A percentile compares a stretch with the other conserved stretches of the same genome.
Evolutionary conservation across 306 rosid genomes (phyloP).

Genomic region (Senna tora): DNA sequence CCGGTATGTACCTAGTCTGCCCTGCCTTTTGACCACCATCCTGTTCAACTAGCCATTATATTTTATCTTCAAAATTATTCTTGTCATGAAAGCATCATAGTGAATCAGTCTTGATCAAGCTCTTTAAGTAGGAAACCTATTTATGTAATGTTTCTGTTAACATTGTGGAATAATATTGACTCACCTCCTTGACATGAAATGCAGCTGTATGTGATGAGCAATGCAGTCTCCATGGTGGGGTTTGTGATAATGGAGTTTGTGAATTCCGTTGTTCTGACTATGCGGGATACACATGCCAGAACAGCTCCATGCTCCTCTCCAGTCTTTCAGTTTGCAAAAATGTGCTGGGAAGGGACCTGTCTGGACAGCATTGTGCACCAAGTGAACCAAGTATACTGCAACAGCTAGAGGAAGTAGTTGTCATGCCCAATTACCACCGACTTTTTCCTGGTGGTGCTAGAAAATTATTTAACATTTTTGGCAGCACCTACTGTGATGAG

Average conservation of each 20-base stretch:
- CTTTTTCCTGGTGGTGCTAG: constrained; percentile 96
- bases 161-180: constrained; percentile 27
- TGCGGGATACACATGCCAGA: constrained; percentile 97
- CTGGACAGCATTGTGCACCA: constrained; percentile 97
- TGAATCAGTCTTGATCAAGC: constrained; percentile 14
- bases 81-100: not conserved
- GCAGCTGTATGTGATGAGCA: constrained; percentile 97
- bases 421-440: constrained; percentile 93
- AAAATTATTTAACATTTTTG: constrained; percentile 80
- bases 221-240: constrained; percentile 99
- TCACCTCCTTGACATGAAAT: constrained; percentile 30
- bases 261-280: constrained; percentile 98
- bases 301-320: constrained; percentile 77
- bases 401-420: constrained; percentile 96
- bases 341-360: constrained; percentile 70
- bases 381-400: constrained; percentile 90
- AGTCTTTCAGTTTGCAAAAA: constrained; percentile 81
- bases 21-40: not conserved
- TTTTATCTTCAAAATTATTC: constrained; percentile 9
- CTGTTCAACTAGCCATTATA: not conserved
- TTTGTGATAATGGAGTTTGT: constrained; percentile 94
- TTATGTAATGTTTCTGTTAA: not conserved
- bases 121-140: constrained; percentile 3
- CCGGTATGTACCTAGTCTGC: constrained; percentile 53
- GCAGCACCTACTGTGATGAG: constrained; percentile 83